phyloP scores from a whole-genome alignment of 2,329 filamentous ascomycete genomes.

The Fusarium keratoplasticum region DNA sequence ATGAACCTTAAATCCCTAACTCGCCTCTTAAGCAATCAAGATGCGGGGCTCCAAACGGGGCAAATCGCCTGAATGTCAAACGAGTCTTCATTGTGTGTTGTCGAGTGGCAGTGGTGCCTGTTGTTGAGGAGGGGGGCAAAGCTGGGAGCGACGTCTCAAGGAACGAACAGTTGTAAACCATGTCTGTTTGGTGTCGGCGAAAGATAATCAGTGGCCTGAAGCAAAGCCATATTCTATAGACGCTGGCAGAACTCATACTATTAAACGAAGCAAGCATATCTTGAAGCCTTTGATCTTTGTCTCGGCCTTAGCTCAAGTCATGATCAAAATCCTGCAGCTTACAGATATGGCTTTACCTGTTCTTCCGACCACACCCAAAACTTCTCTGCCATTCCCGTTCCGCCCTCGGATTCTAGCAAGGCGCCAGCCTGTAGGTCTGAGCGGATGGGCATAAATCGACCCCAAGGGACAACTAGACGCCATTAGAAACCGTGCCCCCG shows the following conservation, averaged over 20 bases:
- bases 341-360: constrained; percentile 47
- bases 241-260: neutral
- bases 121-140: neutral
- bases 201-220: neutral
- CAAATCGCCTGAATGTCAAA: neutral
- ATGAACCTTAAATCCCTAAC: neutral
- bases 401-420: constrained; percentile 52
- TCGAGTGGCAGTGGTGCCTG: neutral
- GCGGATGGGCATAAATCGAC: constrained; percentile 50
- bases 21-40: neutral
- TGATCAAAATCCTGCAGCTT: neutral
- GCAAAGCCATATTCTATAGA: neutral
- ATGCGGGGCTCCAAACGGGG: neutral
- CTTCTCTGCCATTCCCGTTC: constrained; percentile 49
- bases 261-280: too few relatives aligned
- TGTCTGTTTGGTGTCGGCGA: neutral
- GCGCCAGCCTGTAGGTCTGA: constrained; percentile 47
- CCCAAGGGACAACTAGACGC: constrained; percentile 47
- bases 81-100: neutral
- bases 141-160: neutral
- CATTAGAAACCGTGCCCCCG: neutral
- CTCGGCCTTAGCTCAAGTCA: neutral
- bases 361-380: constrained; percentile 58
- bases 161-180: neutral
- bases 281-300: neutral